Evolutionary conservation across 2,329 filamentous ascomycete genomes (phyloP), one percentile per base, ranked within the genome.

Genomic region (Trichophyton verrucosum): DNA sequence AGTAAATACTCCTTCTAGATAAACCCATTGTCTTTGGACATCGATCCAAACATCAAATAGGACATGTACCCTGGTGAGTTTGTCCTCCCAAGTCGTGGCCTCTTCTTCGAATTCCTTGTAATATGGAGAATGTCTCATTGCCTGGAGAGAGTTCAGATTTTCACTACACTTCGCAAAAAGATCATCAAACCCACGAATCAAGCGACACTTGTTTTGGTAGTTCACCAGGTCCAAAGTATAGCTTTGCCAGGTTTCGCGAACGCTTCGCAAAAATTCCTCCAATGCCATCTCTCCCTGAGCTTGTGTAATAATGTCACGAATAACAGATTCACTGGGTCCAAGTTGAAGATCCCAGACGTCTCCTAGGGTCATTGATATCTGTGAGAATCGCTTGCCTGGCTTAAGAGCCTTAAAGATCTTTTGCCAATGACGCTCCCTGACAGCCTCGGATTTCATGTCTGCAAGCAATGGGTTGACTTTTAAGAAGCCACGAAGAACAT

Each of bases 21-120:
- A 99, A 6, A 99, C 94, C 94, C 94, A 99, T 76, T 99, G 94
- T 64, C 95, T 87, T 74, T 99, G 94, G n/a, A 99, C 95, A 75
- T 99, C 95, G 68, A 99, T 99, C 95, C 95, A 99, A 15, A 99
- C 91, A 73, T 99, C 94, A 70, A 99, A 99, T 8, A 99, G 82
- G 15, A 99, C 90, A 71, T 99, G 94, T 1, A 99, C 91, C 53
- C 94, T 86, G 73, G 97, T 99, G 27, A 99, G 82, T 73, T 95
- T 96, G 75, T 99, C 95, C 75, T 99, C 95, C 94, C 94, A 99
- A 0, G 88, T 84, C 0, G 91, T 88, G 5, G 95, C 95, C 68
- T 99, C 94, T 68, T 99, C 94, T 72, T 99, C 94, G 64, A 99
- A 99, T 69, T 97, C 92, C 74, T 96, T 97, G 81, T 96, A 99